Percentiles rank a stretch among this genome's conserved stretches.
Evolutionary conservation across 306 rosid species (phyloP).

Genomic region (Casuarina glauca): DNA sequence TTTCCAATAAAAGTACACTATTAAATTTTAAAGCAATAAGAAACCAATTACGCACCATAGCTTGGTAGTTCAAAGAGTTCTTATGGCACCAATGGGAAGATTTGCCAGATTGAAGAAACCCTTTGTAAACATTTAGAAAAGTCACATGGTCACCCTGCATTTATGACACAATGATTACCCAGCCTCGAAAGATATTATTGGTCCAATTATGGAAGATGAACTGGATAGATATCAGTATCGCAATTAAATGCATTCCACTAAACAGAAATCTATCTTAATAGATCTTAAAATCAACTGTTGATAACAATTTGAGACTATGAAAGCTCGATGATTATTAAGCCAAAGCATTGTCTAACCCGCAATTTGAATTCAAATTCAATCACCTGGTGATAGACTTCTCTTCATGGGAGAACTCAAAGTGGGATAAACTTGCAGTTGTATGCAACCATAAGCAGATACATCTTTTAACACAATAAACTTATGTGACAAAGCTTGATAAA

Average conservation of each 20-base stretch:
- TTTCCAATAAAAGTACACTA: not conserved
- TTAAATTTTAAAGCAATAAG: constrained; percentile 12
- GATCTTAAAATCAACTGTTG: not conserved
- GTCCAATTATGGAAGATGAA: constrained; percentile 10
- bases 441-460: not conserved
- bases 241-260: not conserved
- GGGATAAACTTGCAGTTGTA: not conserved
- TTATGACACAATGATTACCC: constrained; percentile 22
- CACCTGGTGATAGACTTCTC: not conserved
- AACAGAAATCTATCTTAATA: not conserved
- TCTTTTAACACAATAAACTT: not conserved
- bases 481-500: not conserved
- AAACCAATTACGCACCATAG: constrained; percentile 68
- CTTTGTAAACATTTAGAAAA: constrained; percentile 86
- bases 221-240: not conserved
- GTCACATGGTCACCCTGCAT: constrained; percentile 92
- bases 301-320: not conserved
- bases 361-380: not conserved
- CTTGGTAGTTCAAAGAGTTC: constrained; percentile 83
- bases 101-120: constrained; percentile 89
- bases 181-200: constrained; percentile 4
- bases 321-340: not conserved
- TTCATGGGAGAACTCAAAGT: not conserved
- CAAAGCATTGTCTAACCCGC: not conserved
- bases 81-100: constrained; percentile 96